Conservation (phyloP, 495 filamentous ascomycete genomes). For the Neurospora africana region DNA sequence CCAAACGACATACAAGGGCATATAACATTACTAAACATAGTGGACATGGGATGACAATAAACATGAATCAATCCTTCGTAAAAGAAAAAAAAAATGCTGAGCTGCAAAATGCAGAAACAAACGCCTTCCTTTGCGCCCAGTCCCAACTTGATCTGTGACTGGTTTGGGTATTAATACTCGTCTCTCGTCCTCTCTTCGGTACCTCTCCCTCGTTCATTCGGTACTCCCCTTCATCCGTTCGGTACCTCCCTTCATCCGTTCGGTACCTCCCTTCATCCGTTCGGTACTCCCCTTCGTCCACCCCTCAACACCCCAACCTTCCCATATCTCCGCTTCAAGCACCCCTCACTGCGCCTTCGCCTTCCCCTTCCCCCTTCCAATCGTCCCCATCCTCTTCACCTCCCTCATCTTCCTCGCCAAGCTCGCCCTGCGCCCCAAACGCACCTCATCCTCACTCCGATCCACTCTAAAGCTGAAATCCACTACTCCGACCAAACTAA, state of each 20-base stretch:
- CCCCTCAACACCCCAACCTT: background rate
- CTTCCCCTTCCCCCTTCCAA: constrained; percentile 1
- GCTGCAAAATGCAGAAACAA: background rate
- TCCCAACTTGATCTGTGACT: background rate
- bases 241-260: too few species aligned
- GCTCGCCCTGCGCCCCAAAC: constrained; percentile 5
- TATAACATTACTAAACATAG: background rate
- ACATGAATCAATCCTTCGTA: background rate
- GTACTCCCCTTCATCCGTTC: background rate
- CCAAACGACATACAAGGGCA: background rate
- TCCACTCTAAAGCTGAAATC: constrained; percentile 58
- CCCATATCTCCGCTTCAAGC: too few species aligned
- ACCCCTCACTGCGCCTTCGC: background rate
- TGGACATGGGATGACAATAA: too few species aligned
- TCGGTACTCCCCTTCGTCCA: background rate
- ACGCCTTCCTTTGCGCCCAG: background rate
- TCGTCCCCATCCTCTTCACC: constrained; percentile 5
- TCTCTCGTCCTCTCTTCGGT: background rate
- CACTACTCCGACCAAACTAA: constrained; percentile 64
- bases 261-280: too few species aligned
- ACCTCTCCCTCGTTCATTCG: too few species aligned
- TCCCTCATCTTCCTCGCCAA: constrained; percentile 1
- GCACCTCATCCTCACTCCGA: background rate
- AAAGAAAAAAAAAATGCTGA: background rate
- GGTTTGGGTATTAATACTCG: background rate